phyloP scores from a whole-genome alignment of 371 early-diverging fungal genomes.

The Saksenaea oblongispora region DNA sequence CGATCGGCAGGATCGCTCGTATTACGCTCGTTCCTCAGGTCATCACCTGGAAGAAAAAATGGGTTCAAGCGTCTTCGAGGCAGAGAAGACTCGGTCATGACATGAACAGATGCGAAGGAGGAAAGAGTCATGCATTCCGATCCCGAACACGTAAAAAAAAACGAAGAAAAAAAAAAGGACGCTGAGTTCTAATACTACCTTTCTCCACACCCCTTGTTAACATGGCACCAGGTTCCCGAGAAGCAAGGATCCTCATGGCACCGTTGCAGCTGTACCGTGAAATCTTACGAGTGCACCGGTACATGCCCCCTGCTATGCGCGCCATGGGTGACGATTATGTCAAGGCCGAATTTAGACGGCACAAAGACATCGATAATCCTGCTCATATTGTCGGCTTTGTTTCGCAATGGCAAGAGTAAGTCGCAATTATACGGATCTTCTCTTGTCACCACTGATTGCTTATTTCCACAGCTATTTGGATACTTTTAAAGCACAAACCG shows the following conservation, averaged over 20 bases:
- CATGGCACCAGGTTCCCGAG: slow-evolving; percentile 12
- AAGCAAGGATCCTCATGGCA: slow-evolving; percentile 43
- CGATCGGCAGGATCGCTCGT: background rate
- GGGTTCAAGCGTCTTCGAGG: background rate
- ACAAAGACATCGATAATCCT: slow-evolving; percentile 65
- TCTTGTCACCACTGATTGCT: background rate
- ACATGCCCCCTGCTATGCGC: slow-evolving; percentile 60
- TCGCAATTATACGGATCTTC: background rate
- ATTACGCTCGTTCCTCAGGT: background rate
- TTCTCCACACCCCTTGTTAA: background rate
- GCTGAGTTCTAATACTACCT: background rate
- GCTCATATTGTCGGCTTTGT: slow-evolving; percentile 68
- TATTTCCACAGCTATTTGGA: slow-evolving; percentile 28
- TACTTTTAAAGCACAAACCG: slow-evolving; percentile 35
- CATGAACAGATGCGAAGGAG: background rate
- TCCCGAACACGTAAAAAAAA: too few species aligned
- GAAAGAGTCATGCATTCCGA: too few species aligned
- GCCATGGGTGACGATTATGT: slow-evolving; percentile 69
- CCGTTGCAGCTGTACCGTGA: slow-evolving; percentile 63
- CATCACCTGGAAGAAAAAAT: background rate
- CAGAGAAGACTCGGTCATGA: background rate
- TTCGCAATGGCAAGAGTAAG: slow-evolving; percentile 66
- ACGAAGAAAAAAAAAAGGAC: background rate
- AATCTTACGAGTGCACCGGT: slow-evolving; percentile 61
- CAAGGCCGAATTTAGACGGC: slow-evolving; percentile 65